Base-by-base conservation (phyloP, 140 eudicot species). In the Oenanthe javanica region DNA sequence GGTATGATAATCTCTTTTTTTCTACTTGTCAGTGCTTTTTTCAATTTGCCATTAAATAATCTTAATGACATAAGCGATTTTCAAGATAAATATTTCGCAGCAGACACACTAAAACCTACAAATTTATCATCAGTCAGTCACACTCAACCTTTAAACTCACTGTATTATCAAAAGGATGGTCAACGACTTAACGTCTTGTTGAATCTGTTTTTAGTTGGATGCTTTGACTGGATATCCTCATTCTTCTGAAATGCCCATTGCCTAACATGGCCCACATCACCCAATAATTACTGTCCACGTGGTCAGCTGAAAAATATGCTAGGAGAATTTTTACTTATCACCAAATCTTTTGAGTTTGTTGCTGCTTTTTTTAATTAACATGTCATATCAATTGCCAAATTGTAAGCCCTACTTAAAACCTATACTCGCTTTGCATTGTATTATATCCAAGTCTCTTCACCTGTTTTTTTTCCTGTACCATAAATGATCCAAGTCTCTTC, bases 1-100 rank as follows among this genome's bases (percentile, higher is more conserved):
- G 99, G 99, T 95, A 89, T 79, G 85, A 49, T 16, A 3, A 82
- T 64, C 51, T 78, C 9, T n/a, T 81, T 67, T 46, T 7, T 43
- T 75, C 10, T 57, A 61, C 38, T 0, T n/a, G 5, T 11, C 70
- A n/a, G 6, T 8, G 9, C 14, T 61, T 61, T 19, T 61, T 36
- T 6, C 4, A 61, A 3, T 7, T n/a, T 61, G 0, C 27, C 38
- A 21, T 55, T 55, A 49, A 49, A 49, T 2, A 55, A 55, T 64
- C 72, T 64, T 64, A 1, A 64, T 25, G 2, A 25, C 4, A n/a
- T 27, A 27, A 16, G 72, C 7, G 45, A 11, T 13, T 12, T 27
- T 27, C 3, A 4, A 67, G 9, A 67, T 67, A 11, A 31, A 31
- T 31, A 31, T 27, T 67, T 14, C 8, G 2, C 18, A 67, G 31